Evolutionary conservation across 2,329 filamentous ascomycete species (phyloP).

Genomic region (Corinectria fuckeliana): DNA sequence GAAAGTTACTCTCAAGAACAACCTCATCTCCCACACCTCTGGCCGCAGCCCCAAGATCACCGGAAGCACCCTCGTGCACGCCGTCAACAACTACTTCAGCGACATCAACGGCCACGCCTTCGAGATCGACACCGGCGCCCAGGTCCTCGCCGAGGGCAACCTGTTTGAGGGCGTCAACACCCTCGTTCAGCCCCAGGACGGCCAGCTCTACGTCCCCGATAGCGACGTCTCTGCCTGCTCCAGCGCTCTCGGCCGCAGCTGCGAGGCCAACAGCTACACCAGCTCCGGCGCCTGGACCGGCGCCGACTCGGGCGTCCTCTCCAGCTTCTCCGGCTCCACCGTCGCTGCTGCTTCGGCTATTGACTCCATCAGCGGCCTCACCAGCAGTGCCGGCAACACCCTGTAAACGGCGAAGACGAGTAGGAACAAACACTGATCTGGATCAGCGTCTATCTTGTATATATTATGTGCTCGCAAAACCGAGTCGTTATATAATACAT

Average conservation of each 20-base stretch:
- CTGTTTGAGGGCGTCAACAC: conserved; percentile 59
- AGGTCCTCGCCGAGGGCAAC: conserved; percentile 61
- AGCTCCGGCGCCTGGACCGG: conserved; percentile 44
- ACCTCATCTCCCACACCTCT: conserved; percentile 64
- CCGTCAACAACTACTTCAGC: conserved; percentile 67
- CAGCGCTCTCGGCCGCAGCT: conserved; percentile 52
- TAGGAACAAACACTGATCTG: not conserved
- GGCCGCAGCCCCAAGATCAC: conserved; percentile 63
- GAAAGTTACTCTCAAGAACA: conserved; percentile 60
- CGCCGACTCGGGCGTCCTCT: conserved; percentile 53
- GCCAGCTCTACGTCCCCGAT: conserved; percentile 41
- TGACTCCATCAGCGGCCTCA: conserved; percentile 42
- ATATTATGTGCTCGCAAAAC: not conserved
- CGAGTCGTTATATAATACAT: not conserved
- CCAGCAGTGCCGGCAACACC: conserved; percentile 45
- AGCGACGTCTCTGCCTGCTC: conserved; percentile 48
- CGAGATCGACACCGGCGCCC: conserved; percentile 50
- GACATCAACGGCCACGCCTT: conserved; percentile 61
- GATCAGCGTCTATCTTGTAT: not conserved
- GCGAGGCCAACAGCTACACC: conserved; percentile 55
- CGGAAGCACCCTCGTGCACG: conserved; percentile 60
- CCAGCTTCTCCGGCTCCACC: conserved; percentile 57
- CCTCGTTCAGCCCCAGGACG: conserved; percentile 42
- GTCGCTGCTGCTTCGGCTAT: conserved; percentile 51
- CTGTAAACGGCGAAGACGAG: not conserved